A percentile compares a stretch with the other conserved stretches of the same genome.
Conservation (phyloP, 2,329 filamentous ascomycete species). For the Biscogniauxia mediterranea region DNA sequence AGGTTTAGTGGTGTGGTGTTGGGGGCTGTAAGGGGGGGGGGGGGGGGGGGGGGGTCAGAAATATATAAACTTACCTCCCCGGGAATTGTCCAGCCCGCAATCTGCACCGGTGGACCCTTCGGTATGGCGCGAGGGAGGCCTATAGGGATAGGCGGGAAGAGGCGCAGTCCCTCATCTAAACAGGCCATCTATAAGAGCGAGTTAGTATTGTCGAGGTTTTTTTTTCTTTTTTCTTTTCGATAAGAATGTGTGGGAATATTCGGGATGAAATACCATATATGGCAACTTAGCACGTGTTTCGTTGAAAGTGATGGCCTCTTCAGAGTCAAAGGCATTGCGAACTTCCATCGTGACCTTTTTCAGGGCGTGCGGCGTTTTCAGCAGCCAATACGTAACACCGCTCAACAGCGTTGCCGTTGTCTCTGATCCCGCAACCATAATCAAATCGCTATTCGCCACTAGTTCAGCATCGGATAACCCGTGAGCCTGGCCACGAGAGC, state of each 20-base stretch:
- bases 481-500: constrained; percentile 29
- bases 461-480: constrained; percentile 32
- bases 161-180: constrained; percentile 25
- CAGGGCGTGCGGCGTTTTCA: constrained; percentile 32
- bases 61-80: constrained; percentile 18
- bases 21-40: no score
- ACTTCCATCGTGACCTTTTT: constrained; percentile 37
- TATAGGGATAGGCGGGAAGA: constrained; percentile 27
- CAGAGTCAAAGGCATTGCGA: constrained; percentile 45
- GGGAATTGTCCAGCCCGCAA: constrained; percentile 24
- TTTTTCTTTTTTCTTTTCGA: no score
- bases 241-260: no score
- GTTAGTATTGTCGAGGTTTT: no score
- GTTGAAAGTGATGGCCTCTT: constrained; percentile 42
- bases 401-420: constrained; percentile 32
- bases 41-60: no score
- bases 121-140: constrained; percentile 22
- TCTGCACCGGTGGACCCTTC: constrained; percentile 19
- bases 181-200: constrained; percentile 14
- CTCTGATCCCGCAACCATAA: constrained; percentile 32
- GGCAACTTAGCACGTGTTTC: constrained; percentile 27
- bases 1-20: background rate
- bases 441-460: constrained; percentile 30
- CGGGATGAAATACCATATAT: constrained; percentile 14
- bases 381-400: constrained; percentile 27